phyloP scores from a whole-genome alignment of 108 stramenopile species.

The Skeletonema menzelii region DNA sequence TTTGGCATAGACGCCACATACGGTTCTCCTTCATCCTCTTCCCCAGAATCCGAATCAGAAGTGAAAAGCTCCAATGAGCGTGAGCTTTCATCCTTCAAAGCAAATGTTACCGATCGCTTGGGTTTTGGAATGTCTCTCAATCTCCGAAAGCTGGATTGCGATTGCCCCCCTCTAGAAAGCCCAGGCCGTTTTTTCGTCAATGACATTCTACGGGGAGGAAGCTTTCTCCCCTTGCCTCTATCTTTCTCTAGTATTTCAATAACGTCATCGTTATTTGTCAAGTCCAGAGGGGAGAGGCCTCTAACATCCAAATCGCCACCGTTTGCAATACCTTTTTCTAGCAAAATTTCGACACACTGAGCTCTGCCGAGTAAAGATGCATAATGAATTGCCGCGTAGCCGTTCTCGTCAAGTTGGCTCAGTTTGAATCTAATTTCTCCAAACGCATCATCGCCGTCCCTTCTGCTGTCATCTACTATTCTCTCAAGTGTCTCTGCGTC shows the following conservation, averaged over 20 bases:
- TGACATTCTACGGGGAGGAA: too few relatives aligned
- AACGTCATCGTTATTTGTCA: background rate
- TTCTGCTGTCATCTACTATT: background rate
- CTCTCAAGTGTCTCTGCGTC: background rate
- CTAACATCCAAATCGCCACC: background rate
- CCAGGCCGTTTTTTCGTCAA: background rate
- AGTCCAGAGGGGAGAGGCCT: background rate
- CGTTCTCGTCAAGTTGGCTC: background rate
- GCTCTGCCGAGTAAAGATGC: background rate
- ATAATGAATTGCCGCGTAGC: background rate
- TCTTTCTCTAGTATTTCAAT: background rate
- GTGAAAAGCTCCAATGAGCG: background rate
- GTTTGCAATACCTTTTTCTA: background rate
- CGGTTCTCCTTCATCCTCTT: too few relatives aligned
- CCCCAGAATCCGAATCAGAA: too few relatives aligned
- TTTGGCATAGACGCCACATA: too few relatives aligned
- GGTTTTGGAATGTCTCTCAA: background rate
- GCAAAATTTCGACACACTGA: background rate
- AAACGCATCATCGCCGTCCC: background rate
- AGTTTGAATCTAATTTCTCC: background rate
- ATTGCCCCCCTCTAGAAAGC: background rate
- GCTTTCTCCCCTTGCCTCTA: too few relatives aligned
- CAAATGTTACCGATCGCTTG: background rate
- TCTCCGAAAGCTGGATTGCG: background rate
- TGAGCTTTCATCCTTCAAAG: background rate